Percentiles rank a stretch among this genome's conserved stretches.
These are phyloP conservation scores for Epichloe gansuensis DNA, from an alignment of 2,329 filamentous ascomycete genomes.

Conservation along the genomic window DNA sequence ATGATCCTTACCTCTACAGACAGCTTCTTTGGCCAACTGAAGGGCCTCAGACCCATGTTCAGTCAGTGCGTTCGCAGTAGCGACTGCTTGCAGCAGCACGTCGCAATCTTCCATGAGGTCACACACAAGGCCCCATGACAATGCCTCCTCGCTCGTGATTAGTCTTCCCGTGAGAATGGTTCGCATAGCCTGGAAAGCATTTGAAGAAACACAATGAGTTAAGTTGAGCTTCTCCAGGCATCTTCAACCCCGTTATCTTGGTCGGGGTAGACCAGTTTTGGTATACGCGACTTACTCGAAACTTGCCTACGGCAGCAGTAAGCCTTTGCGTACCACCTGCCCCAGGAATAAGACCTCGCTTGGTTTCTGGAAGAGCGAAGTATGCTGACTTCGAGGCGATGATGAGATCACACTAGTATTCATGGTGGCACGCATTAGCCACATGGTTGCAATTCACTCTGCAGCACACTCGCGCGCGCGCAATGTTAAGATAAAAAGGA, in stretches of 20 bases:
- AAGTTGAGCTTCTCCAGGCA: neutral
- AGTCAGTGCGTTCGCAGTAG: conserved; percentile 13
- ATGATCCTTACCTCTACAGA: conserved; percentile 15
- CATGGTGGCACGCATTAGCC: conserved; percentile 1
- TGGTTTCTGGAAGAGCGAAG: conserved; percentile 29
- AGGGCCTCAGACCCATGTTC: conserved; percentile 14
- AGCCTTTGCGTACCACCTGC: conserved; percentile 29
- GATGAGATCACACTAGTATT: conserved; percentile 26
- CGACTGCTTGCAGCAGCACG: conserved; percentile 15
- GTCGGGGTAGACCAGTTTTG: neutral
- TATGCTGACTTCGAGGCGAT: conserved; percentile 22
- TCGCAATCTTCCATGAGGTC: conserved; percentile 15
- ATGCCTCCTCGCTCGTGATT: conserved; percentile 16
- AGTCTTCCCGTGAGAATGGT: conserved; percentile 16
- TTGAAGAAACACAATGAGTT: neutral
- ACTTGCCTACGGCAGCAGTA: conserved; percentile 28
- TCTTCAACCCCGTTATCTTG: neutral
- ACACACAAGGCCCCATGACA: conserved; percentile 15
- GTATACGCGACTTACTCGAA: conserved; percentile 18
- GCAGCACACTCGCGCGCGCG: neutral
- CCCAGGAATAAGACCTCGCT: conserved; percentile 28
- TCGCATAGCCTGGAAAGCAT: conserved; percentile 16
- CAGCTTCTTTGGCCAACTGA: conserved; percentile 17
- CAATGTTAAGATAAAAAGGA: neutral
- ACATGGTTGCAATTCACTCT: neutral